phyloP scores from a whole-genome alignment of 345 rosid species.

The Trapa bicornis region DNA sequence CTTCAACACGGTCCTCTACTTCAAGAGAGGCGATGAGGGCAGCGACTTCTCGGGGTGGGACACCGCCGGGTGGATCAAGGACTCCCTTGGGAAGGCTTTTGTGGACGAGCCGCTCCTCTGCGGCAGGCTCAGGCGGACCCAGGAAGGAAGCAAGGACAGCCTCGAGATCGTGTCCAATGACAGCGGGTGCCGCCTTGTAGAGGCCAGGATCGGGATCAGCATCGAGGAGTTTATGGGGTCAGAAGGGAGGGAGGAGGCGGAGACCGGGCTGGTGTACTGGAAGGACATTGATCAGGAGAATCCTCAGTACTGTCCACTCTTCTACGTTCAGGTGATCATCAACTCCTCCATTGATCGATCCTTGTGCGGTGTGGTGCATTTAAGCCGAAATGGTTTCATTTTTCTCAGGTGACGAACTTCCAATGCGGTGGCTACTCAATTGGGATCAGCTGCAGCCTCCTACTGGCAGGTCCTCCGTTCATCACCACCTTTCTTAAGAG shows the following conservation, averaged over 20 bases:
- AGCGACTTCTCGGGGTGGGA: conserved; percentile 41
- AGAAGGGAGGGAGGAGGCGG: conserved; percentile 23
- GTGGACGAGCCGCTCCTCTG: conserved; percentile 42
- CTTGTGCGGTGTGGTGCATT: not conserved
- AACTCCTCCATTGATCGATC: not conserved
- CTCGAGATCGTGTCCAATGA: conserved; percentile 68
- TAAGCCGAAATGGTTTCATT: not conserved
- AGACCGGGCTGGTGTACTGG: conserved; percentile 59
- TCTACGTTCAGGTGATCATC: conserved; percentile 50
- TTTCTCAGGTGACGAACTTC: conserved; percentile 61
- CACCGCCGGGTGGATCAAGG: conserved; percentile 63
- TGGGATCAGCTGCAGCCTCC: conserved; percentile 70
- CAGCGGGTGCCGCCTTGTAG: conserved; percentile 53
- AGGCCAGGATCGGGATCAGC: conserved; percentile 31
- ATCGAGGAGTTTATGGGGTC: conserved; percentile 43
- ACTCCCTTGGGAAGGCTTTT: conserved; percentile 49
- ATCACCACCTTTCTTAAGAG: conserved; percentile 30
- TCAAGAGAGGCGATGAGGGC: conserved; percentile 20
- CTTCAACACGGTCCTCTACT: conserved; percentile 39
- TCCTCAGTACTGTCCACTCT: conserved; percentile 60
- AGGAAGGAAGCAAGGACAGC: conserved; percentile 13
- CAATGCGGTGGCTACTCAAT: conserved; percentile 78
- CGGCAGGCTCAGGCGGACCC: conserved; percentile 44
- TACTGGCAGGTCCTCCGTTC: conserved; percentile 44
- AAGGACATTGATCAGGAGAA: conserved; percentile 51